These are phyloP conservation scores for Beauveria sp. DNA, from an alignment of 2,329 filamentous ascomycete genomes.

Conservation along the genomic window DNA sequence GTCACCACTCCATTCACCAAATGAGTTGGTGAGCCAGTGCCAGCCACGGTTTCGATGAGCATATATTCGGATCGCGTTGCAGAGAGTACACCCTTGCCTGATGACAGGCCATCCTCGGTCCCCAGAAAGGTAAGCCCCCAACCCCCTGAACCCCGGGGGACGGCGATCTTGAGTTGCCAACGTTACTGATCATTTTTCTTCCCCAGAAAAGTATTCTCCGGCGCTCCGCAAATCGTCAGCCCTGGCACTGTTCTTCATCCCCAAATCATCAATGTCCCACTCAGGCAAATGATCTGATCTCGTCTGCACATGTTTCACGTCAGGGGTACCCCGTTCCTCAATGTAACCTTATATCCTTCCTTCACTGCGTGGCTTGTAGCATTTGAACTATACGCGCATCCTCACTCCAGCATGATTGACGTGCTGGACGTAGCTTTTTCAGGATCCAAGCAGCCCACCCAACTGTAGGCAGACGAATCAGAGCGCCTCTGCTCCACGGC, in stretches of 20 bases:
- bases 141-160: background rate
- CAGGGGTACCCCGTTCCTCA: background rate
- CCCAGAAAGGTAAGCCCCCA: background rate
- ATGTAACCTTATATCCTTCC: too few species aligned
- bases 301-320: background rate
- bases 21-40: too few species aligned
- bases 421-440: background rate
- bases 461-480: background rate
- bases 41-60: background rate
- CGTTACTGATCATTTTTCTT: background rate
- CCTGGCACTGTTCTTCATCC: background rate
- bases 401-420: background rate
- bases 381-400: background rate
- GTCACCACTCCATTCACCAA: too few species aligned
- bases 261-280: background rate
- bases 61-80: background rate
- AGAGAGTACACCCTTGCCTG: background rate
- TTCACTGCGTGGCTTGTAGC: background rate
- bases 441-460: background rate
- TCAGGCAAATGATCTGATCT: background rate
- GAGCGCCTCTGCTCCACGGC: too few species aligned
- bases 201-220: background rate
- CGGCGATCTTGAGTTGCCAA: background rate
- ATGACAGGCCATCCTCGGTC: background rate
- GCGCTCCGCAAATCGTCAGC: background rate